phyloP scores from a whole-genome alignment of 495 filamentous ascomycete genomes.

The Penicillium nucicola region DNA sequence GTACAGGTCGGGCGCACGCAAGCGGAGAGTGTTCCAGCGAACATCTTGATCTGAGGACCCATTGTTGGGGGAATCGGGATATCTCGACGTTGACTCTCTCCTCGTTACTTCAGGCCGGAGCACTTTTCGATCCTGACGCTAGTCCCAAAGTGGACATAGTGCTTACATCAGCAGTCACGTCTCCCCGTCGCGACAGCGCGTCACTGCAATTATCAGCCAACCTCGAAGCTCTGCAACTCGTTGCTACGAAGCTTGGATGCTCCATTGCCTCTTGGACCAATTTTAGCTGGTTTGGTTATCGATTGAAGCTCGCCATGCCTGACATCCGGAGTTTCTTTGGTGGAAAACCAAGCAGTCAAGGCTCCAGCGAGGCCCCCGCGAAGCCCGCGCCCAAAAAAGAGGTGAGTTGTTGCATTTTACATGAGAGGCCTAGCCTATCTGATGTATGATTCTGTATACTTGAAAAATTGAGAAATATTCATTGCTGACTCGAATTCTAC shows the following conservation, averaged over 20 bases:
- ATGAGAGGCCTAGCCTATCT: no score
- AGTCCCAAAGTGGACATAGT: conserved; percentile 17
- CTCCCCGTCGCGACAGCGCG: conserved; percentile 28
- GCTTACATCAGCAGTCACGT: conserved; percentile 39
- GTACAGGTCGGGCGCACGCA: conserved; percentile 36
- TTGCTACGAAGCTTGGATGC: no score
- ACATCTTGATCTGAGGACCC: conserved; percentile 38
- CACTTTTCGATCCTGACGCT: conserved; percentile 32
- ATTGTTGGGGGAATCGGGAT: conserved; percentile 24
- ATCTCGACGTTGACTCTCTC: conserved; percentile 9
- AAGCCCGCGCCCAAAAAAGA: conserved; percentile 39
- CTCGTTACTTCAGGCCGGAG: conserved; percentile 15
- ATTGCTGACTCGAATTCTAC: conserved; percentile 2
- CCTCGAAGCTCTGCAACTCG: neutral
- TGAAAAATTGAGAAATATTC: neutral
- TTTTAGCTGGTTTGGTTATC: no score
- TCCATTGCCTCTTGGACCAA: no score
- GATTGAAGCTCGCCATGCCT: conserved; percentile 50
- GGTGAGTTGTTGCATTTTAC: conserved; percentile 27
- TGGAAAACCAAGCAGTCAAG: conserved; percentile 42
- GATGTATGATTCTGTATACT: no score
- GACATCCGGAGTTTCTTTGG: conserved; percentile 84
- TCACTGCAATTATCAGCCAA: conserved; percentile 9
- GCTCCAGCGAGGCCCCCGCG: conserved; percentile 21
- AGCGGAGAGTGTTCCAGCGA: conserved; percentile 35